Evolutionary conservation across 305 asterid species (phyloP).

Genomic region (Withania somnifera): DNA sequence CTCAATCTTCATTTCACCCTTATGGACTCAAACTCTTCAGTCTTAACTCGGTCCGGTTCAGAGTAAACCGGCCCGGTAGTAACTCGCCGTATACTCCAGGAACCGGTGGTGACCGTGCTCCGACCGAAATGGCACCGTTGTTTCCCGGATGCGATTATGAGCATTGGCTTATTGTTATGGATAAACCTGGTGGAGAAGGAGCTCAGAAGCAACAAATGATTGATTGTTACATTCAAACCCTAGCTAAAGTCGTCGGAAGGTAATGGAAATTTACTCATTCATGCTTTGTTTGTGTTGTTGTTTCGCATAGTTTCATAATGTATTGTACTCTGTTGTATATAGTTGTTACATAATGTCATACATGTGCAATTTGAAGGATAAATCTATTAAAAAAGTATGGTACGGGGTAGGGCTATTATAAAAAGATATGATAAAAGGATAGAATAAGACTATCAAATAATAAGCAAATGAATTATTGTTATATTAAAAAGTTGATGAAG

Average conservation of each 20-base stretch:
- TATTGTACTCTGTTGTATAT: no score
- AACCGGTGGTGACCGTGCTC: constrained; percentile 4
- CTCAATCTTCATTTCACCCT: background rate
- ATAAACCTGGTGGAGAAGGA: constrained; percentile 11
- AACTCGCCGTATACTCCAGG: constrained; percentile 3
- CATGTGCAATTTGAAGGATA: no score
- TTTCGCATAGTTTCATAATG: no score
- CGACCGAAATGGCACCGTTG: constrained; percentile 13
- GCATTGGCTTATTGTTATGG: constrained; percentile 21
- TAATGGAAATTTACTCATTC: background rate
- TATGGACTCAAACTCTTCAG: background rate
- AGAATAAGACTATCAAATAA: no score
- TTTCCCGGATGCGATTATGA: constrained; percentile 20
- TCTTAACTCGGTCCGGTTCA: background rate
- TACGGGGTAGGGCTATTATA: no score
- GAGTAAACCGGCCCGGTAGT: constrained; percentile 11
- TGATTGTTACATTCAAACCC: constrained; percentile 15
- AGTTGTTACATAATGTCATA: no score
- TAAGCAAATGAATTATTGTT: no score
- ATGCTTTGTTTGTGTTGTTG: no score
- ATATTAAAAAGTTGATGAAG: constrained; percentile 5
- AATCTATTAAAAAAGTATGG: no score
- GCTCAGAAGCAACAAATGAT: constrained; percentile 17
- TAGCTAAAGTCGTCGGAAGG: constrained; percentile 21
- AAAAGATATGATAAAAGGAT: no score